Evolutionary conservation across 257 asterid genomes (phyloP), one percentile per base, ranked within the genome.

Genomic region (Cordia subcordata): DNA sequence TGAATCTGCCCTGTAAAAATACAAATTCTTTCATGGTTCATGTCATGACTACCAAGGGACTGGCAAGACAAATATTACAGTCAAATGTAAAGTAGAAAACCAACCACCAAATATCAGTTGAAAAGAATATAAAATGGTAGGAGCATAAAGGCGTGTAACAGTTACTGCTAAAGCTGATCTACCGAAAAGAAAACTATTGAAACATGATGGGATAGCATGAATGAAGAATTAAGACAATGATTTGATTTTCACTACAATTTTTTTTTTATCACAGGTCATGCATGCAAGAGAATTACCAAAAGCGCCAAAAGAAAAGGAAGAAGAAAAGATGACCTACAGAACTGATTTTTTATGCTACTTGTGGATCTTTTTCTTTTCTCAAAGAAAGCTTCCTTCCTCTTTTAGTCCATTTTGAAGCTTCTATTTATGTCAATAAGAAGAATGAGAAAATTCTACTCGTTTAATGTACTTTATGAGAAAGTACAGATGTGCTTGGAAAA

Each of bases 1-100:
- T 63, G 91, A 78, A 66, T 82, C 83, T 60, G 88, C 95, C 79
- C 99, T 93, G 80, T 55, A 70, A 53, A 69, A 12, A 11, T 23
- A 19, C 57, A 53, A 0, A 53, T 20, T 5, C 0, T 3, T 4
- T 10, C 56, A 21, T 9, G 27, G n/a, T 22, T 53, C 57, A n/a
- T 49, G 11, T 49, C 54, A 6, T 17, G 5, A 49, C n/a, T 4
- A 49, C 5, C 10, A 49, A 45, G n/a, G 53, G 53, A 4, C 10
- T n/a, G 11, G 20, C 53, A 49, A 49, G 27, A 9, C 17, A 17
- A 49, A n/a, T n/a, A 8, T 17, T 15, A 8, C 4, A 49, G 22
- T 49, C 21, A 37, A 55, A 46, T 40, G 44, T 17, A 50, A 27
- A 27, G 35, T 1, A 51, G 14, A 67, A 52, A 22, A 8, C 42